Evolutionary conservation across 1,284 basidiomycete species (phyloP), one percentile per base, ranked within the genome.

Genomic region (Tilletia horrida): DNA sequence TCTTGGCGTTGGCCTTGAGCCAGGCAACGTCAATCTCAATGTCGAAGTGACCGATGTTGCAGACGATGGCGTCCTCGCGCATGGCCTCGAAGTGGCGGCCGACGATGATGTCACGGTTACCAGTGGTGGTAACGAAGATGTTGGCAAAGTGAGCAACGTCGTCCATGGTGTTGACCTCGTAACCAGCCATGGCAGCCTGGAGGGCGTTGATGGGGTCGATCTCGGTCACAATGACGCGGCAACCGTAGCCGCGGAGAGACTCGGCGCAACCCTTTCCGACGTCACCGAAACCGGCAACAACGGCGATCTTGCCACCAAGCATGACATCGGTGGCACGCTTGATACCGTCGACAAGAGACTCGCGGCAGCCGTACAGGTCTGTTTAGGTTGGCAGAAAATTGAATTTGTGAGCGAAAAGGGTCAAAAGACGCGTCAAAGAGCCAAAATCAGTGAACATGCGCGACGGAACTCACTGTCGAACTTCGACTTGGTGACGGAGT

Each of bases 281-380:
- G 82, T 99, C 95, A 86, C 95, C 95, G 84, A 91, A 99, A 72
- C 95, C 95, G 78, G 95, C 95, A 78, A 99, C 95, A 74, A 98
- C 91, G 70, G 94, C 94, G 76, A 97, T 92, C 86, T 99, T 99
- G 70, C 95, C 95, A 79, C 96, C 96, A 83, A 98, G 89, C 95
- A 99, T 99, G 83, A 99, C 93, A 84, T 99, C 95, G 78, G 95
- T 99, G 71, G 95, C 95, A 83, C 95, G 93, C 88, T 99, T 99
- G 87, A 99, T 97, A 82, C 95, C 95, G 83, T 99, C 95, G 76
- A 99, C 96, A 76, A 99, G 91, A 64, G 95, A 99, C 86, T 99
- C 96, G 81, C 96, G 92, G 86, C 95, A 99, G 73, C 93, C 93
- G 84, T 97, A 97, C 84, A 91, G 90, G 84, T 91, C 90, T 79